Evolutionary conservation across 768 basidiomycete genomes (phyloP).

Genomic region (Sutorius australiensis): DNA sequence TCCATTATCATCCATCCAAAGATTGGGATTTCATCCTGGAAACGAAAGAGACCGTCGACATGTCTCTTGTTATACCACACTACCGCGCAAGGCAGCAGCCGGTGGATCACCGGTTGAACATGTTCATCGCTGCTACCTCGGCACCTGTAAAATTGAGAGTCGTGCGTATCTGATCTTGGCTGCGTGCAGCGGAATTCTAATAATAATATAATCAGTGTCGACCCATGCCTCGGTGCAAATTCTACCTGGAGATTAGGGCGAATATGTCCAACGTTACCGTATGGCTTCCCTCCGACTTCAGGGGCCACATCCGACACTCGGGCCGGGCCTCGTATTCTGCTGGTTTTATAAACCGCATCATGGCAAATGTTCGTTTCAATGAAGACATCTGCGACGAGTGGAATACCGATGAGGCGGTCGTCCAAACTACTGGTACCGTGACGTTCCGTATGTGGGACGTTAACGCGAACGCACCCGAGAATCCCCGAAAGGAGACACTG

Average conservation of each 20-base stretch:
- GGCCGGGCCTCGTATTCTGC: constrained; percentile 59
- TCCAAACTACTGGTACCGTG: constrained; percentile 57
- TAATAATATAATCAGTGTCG: constrained; percentile 45
- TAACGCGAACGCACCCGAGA: constrained; percentile 60
- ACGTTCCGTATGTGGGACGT: constrained; percentile 81
- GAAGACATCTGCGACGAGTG: constrained; percentile 32
- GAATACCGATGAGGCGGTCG: constrained; percentile 59
- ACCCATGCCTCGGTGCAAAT: constrained; percentile 47
- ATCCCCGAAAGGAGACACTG: constrained; percentile 54
- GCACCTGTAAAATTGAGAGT: constrained; percentile 67
- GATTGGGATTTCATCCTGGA: constrained; percentile 69
- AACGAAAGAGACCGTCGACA: constrained; percentile 50
- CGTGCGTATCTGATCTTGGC: constrained; percentile 41
- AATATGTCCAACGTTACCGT: constrained; percentile 67
- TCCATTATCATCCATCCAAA: constrained; percentile 57
- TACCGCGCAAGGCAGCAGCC: constrained; percentile 76
- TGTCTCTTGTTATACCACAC: constrained; percentile 70
- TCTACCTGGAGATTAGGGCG: constrained; percentile 63
- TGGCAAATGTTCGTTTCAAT: constrained; percentile 49
- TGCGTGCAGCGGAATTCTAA: neutral
- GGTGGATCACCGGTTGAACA: constrained; percentile 64
- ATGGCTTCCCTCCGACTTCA: constrained; percentile 79
- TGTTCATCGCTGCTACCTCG: constrained; percentile 54
- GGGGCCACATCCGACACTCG: constrained; percentile 56
- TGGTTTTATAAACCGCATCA: constrained; percentile 69